Conservation (phyloP, 106 monocot genomes). For the Dioscorea zingiberensis region DNA sequence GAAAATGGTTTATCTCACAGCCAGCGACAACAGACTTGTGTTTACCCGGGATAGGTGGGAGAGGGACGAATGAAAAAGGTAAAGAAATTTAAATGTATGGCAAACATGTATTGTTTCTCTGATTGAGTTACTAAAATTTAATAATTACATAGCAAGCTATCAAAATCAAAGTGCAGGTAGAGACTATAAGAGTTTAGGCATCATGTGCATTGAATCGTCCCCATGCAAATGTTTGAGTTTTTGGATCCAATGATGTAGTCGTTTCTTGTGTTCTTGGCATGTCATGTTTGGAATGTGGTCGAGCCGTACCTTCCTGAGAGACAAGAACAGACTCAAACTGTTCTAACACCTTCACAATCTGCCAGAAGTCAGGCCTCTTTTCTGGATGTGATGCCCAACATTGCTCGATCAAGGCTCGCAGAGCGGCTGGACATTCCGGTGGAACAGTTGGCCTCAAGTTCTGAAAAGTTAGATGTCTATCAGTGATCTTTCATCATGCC, state of each 20-base stretch:
- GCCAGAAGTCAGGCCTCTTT: constrained; percentile 73
- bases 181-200: constrained; percentile 12
- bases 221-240: constrained; percentile 28
- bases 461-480: constrained; percentile 22
- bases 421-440: constrained; percentile 23
- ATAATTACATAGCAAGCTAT: not conserved
- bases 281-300: constrained; percentile 15
- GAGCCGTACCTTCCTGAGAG: constrained; percentile 34
- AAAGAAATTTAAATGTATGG: no score
- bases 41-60: no score
- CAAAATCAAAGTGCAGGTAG: not conserved
- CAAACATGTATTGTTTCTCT: no score
- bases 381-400: constrained; percentile 55
- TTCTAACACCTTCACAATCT: constrained; percentile 65
- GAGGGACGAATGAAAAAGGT: no score
- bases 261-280: constrained; percentile 38
- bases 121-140: not conserved
- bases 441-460: constrained; percentile 59
- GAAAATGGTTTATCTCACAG: no score
- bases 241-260: constrained; percentile 33
- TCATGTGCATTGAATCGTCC: not conserved
- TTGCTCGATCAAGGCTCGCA: constrained; percentile 55
- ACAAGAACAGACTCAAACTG: constrained; percentile 50
- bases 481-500: no score
- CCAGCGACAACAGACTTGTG: no score